Conservation (phyloP, 345 rosid genomes). For the Eucalyptus decipiens region DNA sequence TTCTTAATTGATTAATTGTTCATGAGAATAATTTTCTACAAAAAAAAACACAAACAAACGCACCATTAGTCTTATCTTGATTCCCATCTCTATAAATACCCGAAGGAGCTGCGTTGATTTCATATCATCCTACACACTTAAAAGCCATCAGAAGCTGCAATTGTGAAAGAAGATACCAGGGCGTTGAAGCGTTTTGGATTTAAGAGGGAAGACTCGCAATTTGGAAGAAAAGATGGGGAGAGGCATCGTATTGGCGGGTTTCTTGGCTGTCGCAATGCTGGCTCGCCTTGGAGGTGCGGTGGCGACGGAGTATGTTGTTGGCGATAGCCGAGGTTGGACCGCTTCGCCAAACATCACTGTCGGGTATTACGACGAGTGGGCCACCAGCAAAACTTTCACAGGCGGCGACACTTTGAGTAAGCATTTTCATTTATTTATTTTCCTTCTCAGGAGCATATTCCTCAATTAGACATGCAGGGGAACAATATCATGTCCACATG, state of each 20-base stretch:
- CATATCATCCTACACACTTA: not conserved
- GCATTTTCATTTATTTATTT: not conserved
- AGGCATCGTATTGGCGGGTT: not conserved
- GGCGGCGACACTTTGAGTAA: constrained; percentile 9
- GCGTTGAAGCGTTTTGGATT: not conserved
- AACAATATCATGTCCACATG: not conserved
- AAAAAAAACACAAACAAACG: too few relatives aligned
- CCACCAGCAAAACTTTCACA: not conserved
- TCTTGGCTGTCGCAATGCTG: not conserved
- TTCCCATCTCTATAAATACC: not conserved
- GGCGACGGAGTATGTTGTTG: not conserved
- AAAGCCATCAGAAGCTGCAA: not conserved
- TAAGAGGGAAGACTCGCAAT: not conserved
- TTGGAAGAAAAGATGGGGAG: not conserved
- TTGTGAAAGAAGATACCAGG: not conserved
- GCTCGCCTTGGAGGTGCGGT: not conserved
- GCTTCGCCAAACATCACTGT: not conserved
- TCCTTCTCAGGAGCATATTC: not conserved
- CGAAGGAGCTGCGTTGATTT: not conserved
- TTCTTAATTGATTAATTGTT: too few relatives aligned
- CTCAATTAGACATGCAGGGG: not conserved
- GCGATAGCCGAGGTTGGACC: not conserved
- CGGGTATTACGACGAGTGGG: constrained; percentile 4
- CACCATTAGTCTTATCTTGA: not conserved
- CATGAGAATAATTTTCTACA: too few relatives aligned